Evolutionary conservation across 129 eudicot genomes (phyloP).

Genomic region (Arctium minus): DNA sequence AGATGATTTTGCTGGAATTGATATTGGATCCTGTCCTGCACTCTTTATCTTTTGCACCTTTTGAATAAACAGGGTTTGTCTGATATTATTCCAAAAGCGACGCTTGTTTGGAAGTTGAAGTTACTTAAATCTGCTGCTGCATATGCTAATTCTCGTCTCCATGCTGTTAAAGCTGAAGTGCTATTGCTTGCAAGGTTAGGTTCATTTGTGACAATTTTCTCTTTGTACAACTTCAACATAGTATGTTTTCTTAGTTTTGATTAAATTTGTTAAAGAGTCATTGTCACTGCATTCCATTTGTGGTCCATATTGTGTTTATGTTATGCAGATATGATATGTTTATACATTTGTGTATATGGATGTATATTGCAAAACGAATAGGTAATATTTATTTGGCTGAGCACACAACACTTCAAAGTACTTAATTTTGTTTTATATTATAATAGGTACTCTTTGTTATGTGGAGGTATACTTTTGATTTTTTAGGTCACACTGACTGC

Average conservation of each 20-base stretch:
- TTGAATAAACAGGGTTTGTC: constrained; percentile 44
- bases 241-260: background rate
- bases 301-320: constrained; percentile 6
- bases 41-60: background rate
- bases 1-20: background rate
- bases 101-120: constrained; percentile 86
- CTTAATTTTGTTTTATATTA: background rate
- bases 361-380: background rate
- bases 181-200: constrained; percentile 76
- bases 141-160: constrained; percentile 85
- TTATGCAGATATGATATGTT: background rate
- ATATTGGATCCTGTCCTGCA: background rate
- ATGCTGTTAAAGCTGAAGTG: constrained; percentile 90
- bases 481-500: background rate
- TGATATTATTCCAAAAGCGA: constrained; percentile 76
- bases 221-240: background rate
- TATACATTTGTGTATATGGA: background rate
- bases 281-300: constrained; percentile 3
- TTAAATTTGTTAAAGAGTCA: background rate
- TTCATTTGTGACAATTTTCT: constrained; percentile 4
- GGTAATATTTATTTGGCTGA: background rate
- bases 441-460: background rate
- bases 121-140: constrained; percentile 72
- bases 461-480: background rate
- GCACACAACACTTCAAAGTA: background rate